phyloP scores from a whole-genome alignment of 257 asterid genomes.

The Striga asiatica region DNA sequence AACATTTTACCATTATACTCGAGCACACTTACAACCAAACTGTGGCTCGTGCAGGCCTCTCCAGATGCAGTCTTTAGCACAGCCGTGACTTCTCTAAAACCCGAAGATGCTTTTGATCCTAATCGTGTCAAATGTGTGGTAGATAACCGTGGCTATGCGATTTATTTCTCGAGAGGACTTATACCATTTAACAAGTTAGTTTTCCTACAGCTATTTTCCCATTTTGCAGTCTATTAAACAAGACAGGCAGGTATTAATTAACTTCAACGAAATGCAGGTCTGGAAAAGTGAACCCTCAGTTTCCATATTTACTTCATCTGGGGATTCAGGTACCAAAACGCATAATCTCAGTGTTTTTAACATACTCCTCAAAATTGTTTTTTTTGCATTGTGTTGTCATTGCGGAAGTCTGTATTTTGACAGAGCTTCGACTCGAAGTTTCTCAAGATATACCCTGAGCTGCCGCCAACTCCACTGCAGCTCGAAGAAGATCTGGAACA shows the following conservation, averaged over 20 bases:
- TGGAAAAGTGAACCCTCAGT: slow-evolving; percentile 51
- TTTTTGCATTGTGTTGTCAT: no score
- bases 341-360: background rate
- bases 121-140: slow-evolving; percentile 84
- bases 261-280: slow-evolving; percentile 32
- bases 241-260: background rate
- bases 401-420: no score
- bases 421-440: slow-evolving; percentile 86
- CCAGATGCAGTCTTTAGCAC: slow-evolving; percentile 93
- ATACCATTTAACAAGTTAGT: slow-evolving; percentile 79
- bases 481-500: slow-evolving; percentile 97
- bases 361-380: background rate
- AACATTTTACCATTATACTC: no score
- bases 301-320: slow-evolving; percentile 82
- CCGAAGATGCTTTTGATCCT: slow-evolving; percentile 79
- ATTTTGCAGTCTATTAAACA: no score
- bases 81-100: slow-evolving; percentile 64
- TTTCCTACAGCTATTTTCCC: background rate
- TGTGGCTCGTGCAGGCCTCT: slow-evolving; percentile 46
- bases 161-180: slow-evolving; percentile 79
- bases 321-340: slow-evolving; percentile 63
- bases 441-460: slow-evolving; percentile 54
- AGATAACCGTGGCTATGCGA: slow-evolving; percentile 69
- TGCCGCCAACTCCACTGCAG: slow-evolving; percentile 75
- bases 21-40: no score